phyloP scores from a whole-genome alignment of 768 basidiomycete species.

The Mycena capillaripes region DNA sequence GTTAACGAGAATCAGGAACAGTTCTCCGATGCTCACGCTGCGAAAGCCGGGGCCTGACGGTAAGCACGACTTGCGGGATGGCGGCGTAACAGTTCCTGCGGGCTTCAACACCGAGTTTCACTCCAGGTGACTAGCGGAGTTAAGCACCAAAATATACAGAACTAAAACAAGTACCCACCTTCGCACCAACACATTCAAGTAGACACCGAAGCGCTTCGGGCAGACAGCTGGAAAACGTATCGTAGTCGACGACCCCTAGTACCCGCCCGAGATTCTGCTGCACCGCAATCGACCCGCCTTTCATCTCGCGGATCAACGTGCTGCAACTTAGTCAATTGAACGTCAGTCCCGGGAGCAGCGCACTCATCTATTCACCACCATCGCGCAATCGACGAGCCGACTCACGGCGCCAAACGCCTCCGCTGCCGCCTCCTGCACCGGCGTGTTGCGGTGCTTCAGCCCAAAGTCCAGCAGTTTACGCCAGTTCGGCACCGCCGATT shows the following conservation, averaged over 20 bases:
- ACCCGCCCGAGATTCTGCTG: conserved; percentile 84
- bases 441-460: conserved; percentile 72
- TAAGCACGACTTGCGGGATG: conserved; percentile 63
- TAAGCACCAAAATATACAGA: conserved; percentile 39
- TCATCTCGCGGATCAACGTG: conserved; percentile 78
- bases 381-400: conserved; percentile 73
- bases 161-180: conserved; percentile 53
- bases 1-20: conserved; percentile 21
- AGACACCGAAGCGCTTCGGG: conserved; percentile 70
- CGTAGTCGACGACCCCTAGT: conserved; percentile 79
- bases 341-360: conserved; percentile 30
- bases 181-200: conserved; percentile 68
- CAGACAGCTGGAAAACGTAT: conserved; percentile 65
- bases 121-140: conserved; percentile 6
- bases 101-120: conserved; percentile 53
- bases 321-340: conserved; percentile 20
- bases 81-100: conserved; percentile 59
- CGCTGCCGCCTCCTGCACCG: conserved; percentile 86
- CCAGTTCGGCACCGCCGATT: conserved; percentile 72
- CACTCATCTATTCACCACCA: conserved; percentile 82
- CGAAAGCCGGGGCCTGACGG: conserved; percentile 57
- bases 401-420: conserved; percentile 79
- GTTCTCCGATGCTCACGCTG: conserved; percentile 54
- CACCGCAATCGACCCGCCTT: conserved; percentile 60
- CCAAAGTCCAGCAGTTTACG: conserved; percentile 76